Evolutionary conservation across 2,329 filamentous ascomycete species (phyloP).

Genomic region (Drechslera avenae): DNA sequence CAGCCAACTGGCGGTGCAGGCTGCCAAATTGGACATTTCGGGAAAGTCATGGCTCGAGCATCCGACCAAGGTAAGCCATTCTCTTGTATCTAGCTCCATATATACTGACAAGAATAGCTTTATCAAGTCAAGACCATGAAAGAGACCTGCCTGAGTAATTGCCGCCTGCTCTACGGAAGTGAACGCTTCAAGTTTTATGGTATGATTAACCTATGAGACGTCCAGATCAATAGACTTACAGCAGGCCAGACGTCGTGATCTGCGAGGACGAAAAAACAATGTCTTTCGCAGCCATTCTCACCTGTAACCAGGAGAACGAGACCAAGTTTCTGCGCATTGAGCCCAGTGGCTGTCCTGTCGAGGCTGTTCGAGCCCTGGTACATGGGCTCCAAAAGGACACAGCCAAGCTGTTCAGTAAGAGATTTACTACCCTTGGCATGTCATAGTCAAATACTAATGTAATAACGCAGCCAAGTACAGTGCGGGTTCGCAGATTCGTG

Average conservation of each 20-base stretch:
- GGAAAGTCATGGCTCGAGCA: constrained; percentile 8
- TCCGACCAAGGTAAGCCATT: constrained; percentile 4
- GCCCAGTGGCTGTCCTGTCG: constrained; percentile 75
- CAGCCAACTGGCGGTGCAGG: not conserved
- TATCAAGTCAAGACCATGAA: constrained; percentile 50
- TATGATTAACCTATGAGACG: not conserved
- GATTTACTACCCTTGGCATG: not conserved
- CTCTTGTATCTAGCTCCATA: rapidly evolving
- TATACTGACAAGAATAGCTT: constrained; percentile 61
- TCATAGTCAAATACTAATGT: not conserved
- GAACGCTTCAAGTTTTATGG: constrained; percentile 34
- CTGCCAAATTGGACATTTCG: not conserved
- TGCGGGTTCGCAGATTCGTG: constrained; percentile 23
- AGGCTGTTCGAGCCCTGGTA: constrained; percentile 43
- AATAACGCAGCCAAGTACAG: constrained; percentile 20
- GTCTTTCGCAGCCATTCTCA: constrained; percentile 92
- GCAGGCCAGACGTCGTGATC: constrained; percentile 23
- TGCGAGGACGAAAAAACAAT: constrained; percentile 12
- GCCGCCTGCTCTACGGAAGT: constrained; percentile 36
- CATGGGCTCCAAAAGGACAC: constrained; percentile 30
- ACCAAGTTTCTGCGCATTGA: constrained; percentile 76
- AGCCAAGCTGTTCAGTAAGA: constrained; percentile 28
- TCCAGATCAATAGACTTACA: constrained; percentile 1
- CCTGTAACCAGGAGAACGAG: constrained; percentile 78
- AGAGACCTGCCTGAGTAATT: constrained; percentile 26